A percentile compares a stretch with the other conserved stretches of the same genome.
These are phyloP conservation scores for Mycena belliarum DNA, from an alignment of 768 basidiomycete genomes.

Conservation along the genomic window DNA sequence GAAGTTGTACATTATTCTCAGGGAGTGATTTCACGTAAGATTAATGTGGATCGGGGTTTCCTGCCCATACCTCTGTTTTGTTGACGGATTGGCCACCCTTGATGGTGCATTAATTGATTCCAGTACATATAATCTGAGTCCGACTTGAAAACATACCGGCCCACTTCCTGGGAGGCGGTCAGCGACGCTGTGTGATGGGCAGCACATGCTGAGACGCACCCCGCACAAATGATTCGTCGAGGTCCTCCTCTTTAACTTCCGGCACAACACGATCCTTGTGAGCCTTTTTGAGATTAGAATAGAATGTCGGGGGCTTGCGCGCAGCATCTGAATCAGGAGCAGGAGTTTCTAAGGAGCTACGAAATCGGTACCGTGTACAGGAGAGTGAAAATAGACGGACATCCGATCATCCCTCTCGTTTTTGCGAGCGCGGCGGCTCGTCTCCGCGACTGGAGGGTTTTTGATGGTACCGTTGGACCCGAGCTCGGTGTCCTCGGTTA, in stretches of 20 bases:
- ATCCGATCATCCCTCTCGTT: constrained; percentile 38
- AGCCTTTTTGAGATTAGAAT: constrained; percentile 71
- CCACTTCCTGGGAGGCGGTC: constrained; percentile 63
- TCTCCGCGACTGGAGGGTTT: constrained; percentile 48
- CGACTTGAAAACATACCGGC: constrained; percentile 49
- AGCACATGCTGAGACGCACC: constrained; percentile 45
- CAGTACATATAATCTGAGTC: constrained; percentile 23
- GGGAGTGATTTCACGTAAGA: too few species aligned
- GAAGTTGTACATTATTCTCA: constrained; percentile 84
- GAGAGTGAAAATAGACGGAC: constrained; percentile 22
- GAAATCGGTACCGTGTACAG: constrained; percentile 14
- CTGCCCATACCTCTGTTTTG: constrained; percentile 53
- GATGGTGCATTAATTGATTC: constrained; percentile 25
- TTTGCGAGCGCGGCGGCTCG: constrained; percentile 49
- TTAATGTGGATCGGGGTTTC: too few species aligned
- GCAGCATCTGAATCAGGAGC: constrained; percentile 35
- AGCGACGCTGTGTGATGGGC: not conserved
- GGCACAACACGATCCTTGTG: constrained; percentile 65
- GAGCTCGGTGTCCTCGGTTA: constrained; percentile 82
- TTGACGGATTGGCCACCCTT: constrained; percentile 95
- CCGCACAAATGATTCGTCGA: constrained; percentile 87
- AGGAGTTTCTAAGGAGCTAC: constrained; percentile 19
- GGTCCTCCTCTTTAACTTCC: constrained; percentile 71
- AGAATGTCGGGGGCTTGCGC: constrained; percentile 42
- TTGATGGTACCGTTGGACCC: constrained; percentile 85